These are phyloP conservation scores for Penicillium canariense DNA, from an alignment of 495 filamentous ascomycete species.

Conservation along the genomic window DNA sequence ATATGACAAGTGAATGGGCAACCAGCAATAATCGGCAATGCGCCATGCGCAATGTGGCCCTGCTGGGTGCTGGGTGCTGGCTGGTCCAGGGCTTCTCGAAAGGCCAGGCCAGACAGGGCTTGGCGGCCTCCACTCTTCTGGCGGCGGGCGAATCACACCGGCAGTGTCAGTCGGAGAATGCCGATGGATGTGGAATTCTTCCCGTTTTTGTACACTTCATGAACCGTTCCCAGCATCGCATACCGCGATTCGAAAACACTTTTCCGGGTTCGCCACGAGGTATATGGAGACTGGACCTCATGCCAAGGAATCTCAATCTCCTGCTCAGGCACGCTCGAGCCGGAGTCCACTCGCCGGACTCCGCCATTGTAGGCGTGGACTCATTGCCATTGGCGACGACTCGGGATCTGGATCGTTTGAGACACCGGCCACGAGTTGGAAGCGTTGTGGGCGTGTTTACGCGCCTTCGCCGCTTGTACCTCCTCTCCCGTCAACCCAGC, in stretches of 20 bases:
- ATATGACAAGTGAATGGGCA: neutral
- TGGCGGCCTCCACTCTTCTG: conserved; percentile 11
- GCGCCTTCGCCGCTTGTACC: neutral
- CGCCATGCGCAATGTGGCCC: no score
- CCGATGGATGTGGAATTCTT: conserved; percentile 16
- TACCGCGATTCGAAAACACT: neutral
- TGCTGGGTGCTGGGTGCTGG: no score
- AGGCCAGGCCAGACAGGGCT: neutral
- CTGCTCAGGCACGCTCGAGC: neutral
- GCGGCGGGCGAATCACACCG: conserved; percentile 13
- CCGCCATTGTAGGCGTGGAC: neutral
- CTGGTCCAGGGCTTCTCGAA: conserved; percentile 7
- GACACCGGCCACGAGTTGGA: neutral
- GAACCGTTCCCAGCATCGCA: conserved; percentile 1
- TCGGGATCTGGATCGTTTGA: conserved; percentile 9
- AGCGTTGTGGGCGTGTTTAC: neutral
- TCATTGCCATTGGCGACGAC: neutral
- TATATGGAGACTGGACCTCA: neutral
- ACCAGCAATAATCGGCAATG: no score
- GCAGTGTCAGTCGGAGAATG: conserved; percentile 10
- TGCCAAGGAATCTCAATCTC: neutral
- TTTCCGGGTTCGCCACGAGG: conserved; percentile 3
- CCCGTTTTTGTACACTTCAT: neutral
- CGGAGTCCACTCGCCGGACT: conserved; percentile 16
- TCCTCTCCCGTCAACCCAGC: neutral